These are phyloP conservation scores for Aspergillus vadensis DNA, from an alignment of 2,329 filamentous ascomycete species.

Conservation along the genomic window DNA sequence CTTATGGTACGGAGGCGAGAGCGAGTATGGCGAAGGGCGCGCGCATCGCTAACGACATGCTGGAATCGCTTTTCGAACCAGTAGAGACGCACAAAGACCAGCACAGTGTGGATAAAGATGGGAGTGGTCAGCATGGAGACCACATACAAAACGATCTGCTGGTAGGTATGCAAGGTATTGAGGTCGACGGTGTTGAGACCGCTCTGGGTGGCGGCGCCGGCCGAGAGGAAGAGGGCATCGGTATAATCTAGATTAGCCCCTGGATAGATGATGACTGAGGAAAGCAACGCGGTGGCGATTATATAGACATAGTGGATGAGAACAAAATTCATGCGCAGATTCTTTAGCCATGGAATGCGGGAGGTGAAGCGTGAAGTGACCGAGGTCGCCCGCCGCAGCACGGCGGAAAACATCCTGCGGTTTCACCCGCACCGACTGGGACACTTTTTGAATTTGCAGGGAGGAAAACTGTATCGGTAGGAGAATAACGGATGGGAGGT, in stretches of 20 bases:
- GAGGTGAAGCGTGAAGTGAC: conserved; percentile 40
- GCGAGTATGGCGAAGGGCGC: conserved; percentile 64
- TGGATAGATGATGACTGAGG: conserved; percentile 75
- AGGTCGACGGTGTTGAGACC: conserved; percentile 78
- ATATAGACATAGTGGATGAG: conserved; percentile 70
- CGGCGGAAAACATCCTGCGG: conserved; percentile 34
- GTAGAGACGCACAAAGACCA: conserved; percentile 90
- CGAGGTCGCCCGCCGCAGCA: conserved; percentile 22
- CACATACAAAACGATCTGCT: conserved; percentile 72
- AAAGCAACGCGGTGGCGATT: conserved; percentile 69
- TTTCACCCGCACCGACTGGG: conserved; percentile 11
- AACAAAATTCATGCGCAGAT: conserved; percentile 49
- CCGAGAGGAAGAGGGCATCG: conserved; percentile 86
- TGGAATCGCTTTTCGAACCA: conserved; percentile 99
- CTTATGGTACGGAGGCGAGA: conserved; percentile 59
- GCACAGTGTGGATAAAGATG: conserved; percentile 78
- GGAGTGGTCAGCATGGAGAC: conserved; percentile 75
- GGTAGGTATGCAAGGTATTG: conserved; percentile 68
- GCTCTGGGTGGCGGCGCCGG: conserved; percentile 84
- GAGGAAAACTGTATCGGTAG: background rate
- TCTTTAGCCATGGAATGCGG: conserved; percentile 40
- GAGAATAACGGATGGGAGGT: background rate
- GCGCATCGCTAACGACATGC: conserved; percentile 73
- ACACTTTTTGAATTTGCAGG: background rate
- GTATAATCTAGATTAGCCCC: conserved; percentile 70